Evolutionary conservation across 139 green algal genomes (phyloP).

Genomic region (Micromonas commoda): DNA sequence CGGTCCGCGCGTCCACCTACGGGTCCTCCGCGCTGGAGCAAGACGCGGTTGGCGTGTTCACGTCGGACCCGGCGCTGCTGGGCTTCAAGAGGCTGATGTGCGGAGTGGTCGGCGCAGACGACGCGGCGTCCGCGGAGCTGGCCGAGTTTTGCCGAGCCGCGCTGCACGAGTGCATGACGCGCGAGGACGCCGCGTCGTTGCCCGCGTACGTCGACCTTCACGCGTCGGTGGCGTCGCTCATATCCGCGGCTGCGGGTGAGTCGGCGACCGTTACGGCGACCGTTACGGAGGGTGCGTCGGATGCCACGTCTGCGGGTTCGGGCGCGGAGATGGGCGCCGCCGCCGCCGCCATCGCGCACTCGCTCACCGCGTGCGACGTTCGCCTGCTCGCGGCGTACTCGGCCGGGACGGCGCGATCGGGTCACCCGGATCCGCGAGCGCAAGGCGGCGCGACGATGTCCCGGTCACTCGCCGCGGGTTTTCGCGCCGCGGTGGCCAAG

Average conservation of each 20-base stretch:
- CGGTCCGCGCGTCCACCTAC: not conserved
- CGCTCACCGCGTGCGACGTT: not conserved
- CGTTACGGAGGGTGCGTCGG: too few species aligned
- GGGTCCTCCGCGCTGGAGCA: not conserved
- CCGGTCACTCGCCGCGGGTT: not conserved
- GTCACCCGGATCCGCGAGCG: not conserved
- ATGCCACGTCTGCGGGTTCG: too few species aligned
- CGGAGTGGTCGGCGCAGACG: not conserved
- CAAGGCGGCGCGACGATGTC: not conserved
- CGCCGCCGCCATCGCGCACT: not conserved
- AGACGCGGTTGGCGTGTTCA: constrained; percentile 14
- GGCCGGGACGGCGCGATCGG: not conserved
- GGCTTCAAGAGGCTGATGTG: not conserved
- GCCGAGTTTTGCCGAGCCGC: not conserved
- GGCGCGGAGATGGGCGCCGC: not conserved
- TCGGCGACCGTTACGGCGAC: not conserved
- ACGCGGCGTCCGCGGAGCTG: too few species aligned
- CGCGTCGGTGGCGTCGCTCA: not conserved
- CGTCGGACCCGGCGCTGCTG: not conserved
- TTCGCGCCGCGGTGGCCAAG: not conserved
- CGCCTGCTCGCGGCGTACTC: not conserved
- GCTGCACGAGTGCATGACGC: constrained; percentile 6
- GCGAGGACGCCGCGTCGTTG: not conserved
- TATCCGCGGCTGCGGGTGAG: not conserved
- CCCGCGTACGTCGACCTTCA: not conserved